These are phyloP conservation scores for Candida sanyiensis DNA, from an alignment of 805 yeast species.

Conservation along the genomic window DNA sequence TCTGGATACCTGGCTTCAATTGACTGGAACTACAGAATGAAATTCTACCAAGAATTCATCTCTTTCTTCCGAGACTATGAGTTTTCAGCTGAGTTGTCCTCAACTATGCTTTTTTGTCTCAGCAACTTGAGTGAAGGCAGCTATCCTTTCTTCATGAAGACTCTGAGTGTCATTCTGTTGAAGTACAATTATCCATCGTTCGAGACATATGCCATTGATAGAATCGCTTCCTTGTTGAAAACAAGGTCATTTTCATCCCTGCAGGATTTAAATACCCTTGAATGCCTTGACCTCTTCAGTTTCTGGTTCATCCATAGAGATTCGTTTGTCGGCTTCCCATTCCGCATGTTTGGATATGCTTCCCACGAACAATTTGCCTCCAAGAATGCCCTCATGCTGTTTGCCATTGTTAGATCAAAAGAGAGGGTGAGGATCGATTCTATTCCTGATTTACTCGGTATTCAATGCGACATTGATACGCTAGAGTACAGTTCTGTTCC, in stretches of 20 bases:
- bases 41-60: conserved; percentile 25
- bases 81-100: conserved; percentile 25
- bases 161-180: conserved; percentile 6
- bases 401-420: conserved; percentile 32
- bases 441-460: not conserved
- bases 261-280: conserved; percentile 5
- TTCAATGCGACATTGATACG: conserved; percentile 9
- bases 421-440: not conserved
- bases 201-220: conserved; percentile 15
- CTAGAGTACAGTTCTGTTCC: conserved; percentile 33
- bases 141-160: conserved; percentile 20
- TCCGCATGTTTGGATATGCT: conserved; percentile 9
- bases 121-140: conserved; percentile 17
- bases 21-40: conserved; percentile 5
- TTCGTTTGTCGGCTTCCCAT: conserved; percentile 12
- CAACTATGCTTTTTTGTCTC: conserved; percentile 19
- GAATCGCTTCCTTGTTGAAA: not conserved
- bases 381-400: conserved; percentile 32
- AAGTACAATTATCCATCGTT: conserved; percentile 18
- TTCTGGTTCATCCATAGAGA: conserved; percentile 9
- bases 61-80: conserved; percentile 24
- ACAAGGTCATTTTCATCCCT: not conserved
- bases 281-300: conserved; percentile 15
- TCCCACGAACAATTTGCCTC: conserved; percentile 5
- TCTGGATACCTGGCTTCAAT: not conserved